Evolutionary conservation across 129 eudicot genomes (phyloP), one percentile per base, ranked within the genome.

Genomic region (Arctium minus): DNA sequence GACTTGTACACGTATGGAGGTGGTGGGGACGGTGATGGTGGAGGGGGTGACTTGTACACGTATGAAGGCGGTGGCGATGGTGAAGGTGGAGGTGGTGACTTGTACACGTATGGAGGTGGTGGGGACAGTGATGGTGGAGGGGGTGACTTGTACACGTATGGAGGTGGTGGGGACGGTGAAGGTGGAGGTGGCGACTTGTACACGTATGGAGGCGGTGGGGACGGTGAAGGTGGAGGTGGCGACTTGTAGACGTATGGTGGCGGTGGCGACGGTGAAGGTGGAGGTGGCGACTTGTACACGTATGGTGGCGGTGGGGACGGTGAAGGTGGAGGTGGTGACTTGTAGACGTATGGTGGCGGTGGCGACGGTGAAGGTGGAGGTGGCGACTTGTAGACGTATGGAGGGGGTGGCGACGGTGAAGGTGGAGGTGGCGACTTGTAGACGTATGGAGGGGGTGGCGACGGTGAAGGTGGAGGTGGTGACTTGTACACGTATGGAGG

Each of bases 171-270:
- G 0, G 85, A 81, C 7, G 85, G 69, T 17, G 77, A 33, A 8
- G 83, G 86, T 22, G 86, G 83, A 7, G 86, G 86, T 8, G 87
- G 80, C 9, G 83, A 84, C 2, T 62, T 83, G 17, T 77, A 84
- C 0, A 67, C 10, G 18, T 84, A 84, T 1, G 83, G 83, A 5
- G 85, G 90, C 0, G 85, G 67, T 3, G 65, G 84, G 0, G 86
- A 85, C 0, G 74, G 73, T 4, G 85, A 82, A 3, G 85, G 85
- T 65, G 80, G 85, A 0, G 85, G 85, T 0, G 85, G 85, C 4
- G 80, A 82, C 29, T 74, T 82, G 0, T 82, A 82, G 0, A 82
- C 10, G 0, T 82, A 82, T 0, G 85, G 85, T 0, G 80, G 80
- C 0, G 85, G 80, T 4, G 85, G 85, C 0, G 80, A 82, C 7